phyloP scores from a whole-genome alignment of 106 monocot species.

The Hemerocallis citrina region DNA sequence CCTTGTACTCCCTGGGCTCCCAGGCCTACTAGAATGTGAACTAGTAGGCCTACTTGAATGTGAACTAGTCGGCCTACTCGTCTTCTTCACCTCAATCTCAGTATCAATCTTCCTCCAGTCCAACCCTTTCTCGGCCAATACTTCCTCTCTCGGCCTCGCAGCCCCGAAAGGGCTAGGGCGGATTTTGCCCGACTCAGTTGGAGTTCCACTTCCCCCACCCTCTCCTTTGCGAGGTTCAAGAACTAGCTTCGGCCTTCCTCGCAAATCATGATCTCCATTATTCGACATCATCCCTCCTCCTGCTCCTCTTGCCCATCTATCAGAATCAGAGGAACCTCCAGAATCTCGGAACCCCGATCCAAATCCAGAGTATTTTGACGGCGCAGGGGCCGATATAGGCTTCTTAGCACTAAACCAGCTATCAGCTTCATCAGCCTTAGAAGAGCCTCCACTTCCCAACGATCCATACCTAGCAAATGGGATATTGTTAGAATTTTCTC shows the following conservation, averaged over 20 bases:
- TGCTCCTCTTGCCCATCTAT: constrained; percentile 30
- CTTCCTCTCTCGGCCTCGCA: constrained; percentile 59
- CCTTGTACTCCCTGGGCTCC: constrained; percentile 13
- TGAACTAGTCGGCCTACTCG: constrained; percentile 33
- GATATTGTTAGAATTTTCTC: too few species aligned
- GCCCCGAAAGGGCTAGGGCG: constrained; percentile 42
- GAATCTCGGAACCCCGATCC: constrained; percentile 45
- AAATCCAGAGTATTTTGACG: constrained; percentile 21
- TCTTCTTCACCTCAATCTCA: constrained; percentile 41
- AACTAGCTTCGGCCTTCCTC: constrained; percentile 43
- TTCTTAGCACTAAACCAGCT: constrained; percentile 47
- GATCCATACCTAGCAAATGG: too few species aligned
- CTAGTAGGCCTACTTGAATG: constrained; percentile 59
- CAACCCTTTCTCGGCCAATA: constrained; percentile 51
- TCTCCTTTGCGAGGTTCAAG: constrained; percentile 38
- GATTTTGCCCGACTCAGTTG: constrained; percentile 1
- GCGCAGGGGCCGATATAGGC: neutral
- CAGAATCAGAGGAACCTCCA: constrained; percentile 19
- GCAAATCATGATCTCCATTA: constrained; percentile 22
- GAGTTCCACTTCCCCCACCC: neutral
- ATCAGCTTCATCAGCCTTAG: constrained; percentile 39
- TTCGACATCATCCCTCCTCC: neutral
- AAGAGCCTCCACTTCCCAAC: constrained; percentile 18
- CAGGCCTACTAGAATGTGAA: constrained; percentile 39
- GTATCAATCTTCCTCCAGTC: constrained; percentile 56